These are phyloP conservation scores for Drechmeria coniospora DNA, from an alignment of 2,329 filamentous ascomycete genomes.

Conservation along the genomic window DNA sequence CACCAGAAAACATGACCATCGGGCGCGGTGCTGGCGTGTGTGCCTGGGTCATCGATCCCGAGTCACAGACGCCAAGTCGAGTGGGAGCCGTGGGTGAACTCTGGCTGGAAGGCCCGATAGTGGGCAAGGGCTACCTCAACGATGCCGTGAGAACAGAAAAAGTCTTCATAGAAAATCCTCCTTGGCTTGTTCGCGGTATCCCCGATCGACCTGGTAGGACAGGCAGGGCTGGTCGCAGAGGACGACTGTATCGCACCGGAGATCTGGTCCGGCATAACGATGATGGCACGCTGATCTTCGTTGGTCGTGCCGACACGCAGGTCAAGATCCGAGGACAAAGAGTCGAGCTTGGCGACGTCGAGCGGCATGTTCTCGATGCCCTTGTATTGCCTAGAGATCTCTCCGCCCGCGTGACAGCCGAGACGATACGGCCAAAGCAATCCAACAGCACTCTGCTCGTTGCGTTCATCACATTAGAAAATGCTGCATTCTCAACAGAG, in stretches of 20 bases:
- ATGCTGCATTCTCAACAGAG: too few relatives aligned
- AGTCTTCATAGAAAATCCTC: conserved; percentile 8
- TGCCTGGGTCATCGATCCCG: conserved; percentile 7
- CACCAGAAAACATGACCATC: conserved; percentile 1
- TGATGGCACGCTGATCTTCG: conserved; percentile 19
- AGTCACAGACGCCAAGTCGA: conserved; percentile 5
- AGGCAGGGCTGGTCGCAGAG: neutral
- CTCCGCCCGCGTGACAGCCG: conserved; percentile 3
- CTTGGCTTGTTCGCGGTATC: conserved; percentile 3
- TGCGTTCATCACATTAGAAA: conserved; percentile 6
- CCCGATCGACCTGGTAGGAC: neutral
- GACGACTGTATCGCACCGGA: conserved; percentile 28
- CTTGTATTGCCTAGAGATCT: neutral
- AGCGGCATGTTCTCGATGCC: conserved; percentile 4
- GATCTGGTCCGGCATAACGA: conserved; percentile 26
- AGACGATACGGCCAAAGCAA: conserved; percentile 3
- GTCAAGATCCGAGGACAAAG: conserved; percentile 40
- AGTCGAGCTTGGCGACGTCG: conserved; percentile 24
- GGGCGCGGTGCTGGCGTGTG: conserved; percentile 2
- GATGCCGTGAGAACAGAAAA: conserved; percentile 7
- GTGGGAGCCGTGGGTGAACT: conserved; percentile 9
- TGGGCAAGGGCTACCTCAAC: conserved; percentile 8
- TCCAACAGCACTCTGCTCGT: conserved; percentile 4
- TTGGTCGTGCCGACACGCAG: conserved; percentile 37
- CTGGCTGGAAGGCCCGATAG: conserved; percentile 7